Percentiles rank a stretch among this genome's conserved stretches.
phyloP scores from a whole-genome alignment of 2,329 filamentous ascomycete species.

The Trichoderma gracile region DNA sequence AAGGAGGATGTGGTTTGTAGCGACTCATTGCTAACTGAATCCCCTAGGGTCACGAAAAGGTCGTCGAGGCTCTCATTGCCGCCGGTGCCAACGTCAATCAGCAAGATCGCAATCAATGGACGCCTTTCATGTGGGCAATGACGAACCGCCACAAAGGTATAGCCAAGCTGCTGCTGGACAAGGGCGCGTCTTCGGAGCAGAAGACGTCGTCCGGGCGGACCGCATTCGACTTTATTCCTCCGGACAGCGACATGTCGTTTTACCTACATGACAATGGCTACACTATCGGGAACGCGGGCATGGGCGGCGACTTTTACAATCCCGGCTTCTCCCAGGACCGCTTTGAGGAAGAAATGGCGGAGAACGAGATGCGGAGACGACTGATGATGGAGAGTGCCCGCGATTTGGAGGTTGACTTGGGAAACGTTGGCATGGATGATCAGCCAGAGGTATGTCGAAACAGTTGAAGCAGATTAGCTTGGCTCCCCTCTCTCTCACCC shows the following conservation, averaged over 20 bases:
- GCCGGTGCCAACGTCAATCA: constrained; percentile 87
- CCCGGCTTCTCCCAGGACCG: constrained; percentile 87
- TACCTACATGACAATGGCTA: constrained; percentile 96
- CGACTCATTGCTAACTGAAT: not conserved
- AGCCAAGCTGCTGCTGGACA: constrained; percentile 86
- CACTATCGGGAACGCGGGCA: constrained; percentile 75
- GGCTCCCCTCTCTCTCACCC: not conserved
- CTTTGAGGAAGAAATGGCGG: constrained; percentile 96
- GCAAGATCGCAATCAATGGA: constrained; percentile 97
- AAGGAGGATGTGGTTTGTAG: not conserved
- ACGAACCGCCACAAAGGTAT: constrained; percentile 97
- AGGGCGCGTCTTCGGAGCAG: constrained; percentile 91
- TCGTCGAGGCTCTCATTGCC: constrained; percentile 79
- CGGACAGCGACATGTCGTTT: constrained; percentile 93
- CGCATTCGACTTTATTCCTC: constrained; percentile 92
- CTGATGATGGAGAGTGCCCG: constrained; percentile 99
- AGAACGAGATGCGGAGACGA: constrained; percentile 89
- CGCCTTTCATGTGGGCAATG: constrained; percentile 99
- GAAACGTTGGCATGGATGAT: constrained; percentile 93
- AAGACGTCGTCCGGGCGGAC: constrained; percentile 93
- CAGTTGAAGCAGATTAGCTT: too few species aligned
- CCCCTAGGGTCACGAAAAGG: constrained; percentile 77
- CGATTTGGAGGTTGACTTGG: constrained; percentile 93
- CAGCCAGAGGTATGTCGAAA: constrained; percentile 72
- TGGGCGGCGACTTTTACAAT: constrained; percentile 89